Conservation (phyloP, 148 eudicot genomes). For the Rhododendron williamsianum region DNA sequence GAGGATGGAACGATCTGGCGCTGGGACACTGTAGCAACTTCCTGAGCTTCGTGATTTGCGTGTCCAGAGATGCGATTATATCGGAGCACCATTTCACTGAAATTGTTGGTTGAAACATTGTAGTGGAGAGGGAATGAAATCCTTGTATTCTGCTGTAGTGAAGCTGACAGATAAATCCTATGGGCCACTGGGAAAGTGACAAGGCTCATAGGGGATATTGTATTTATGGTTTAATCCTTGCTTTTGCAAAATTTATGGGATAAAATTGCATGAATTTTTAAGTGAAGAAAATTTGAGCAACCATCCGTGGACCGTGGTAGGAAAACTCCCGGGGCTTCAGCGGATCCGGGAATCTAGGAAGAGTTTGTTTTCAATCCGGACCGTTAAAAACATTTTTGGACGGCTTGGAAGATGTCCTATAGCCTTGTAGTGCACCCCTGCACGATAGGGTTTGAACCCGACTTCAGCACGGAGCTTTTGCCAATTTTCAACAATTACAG, state of each 20-base stretch:
- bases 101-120: not conserved
- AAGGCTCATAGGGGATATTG: not conserved
- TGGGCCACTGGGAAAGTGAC: not conserved
- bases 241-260: not conserved
- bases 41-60: not conserved
- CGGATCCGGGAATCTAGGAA: no score
- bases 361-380: no score
- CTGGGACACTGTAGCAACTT: conserved; percentile 71
- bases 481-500: no score
- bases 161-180: not conserved
- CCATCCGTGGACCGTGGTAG: no score
- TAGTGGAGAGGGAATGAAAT: not conserved
- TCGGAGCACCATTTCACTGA: not conserved
- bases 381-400: no score
- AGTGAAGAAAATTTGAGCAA: not conserved
- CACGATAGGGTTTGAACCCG: no score
- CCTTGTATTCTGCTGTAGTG: not conserved
- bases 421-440: no score
- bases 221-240: not conserved
- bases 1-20: conserved; percentile 98
- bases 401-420: no score
- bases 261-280: not conserved
- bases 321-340: no score
- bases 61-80: not conserved
- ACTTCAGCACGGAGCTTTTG: no score